Evolutionary conservation across 2,329 filamentous ascomycete species (phyloP), one percentile per base, ranked within the genome.

Genomic region (Karstenula rhodostoma): DNA sequence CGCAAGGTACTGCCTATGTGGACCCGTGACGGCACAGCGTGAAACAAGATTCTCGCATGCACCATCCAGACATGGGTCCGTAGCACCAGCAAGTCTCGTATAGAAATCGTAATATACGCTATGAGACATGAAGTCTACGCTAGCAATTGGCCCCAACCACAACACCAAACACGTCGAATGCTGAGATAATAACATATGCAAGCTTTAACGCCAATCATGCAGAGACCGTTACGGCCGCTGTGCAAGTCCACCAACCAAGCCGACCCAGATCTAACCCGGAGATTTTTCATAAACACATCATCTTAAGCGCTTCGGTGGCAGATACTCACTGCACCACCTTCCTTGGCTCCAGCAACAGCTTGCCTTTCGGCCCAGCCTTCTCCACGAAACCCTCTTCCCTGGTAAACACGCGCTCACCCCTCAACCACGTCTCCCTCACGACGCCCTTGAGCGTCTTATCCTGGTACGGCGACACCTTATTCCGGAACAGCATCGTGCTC

Each of bases 401-500:
- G 63, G 86, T 85, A 76, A 90, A 96, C n/a, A 97, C 85, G 75
- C 86, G 89, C 65, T 81, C 82, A 0, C 94, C 94, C 7, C 93
- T 84, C 63, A 97, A 73, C 91, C 92, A 97, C 8, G 94, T 97
- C 84, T 96, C 92, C 60, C 81, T 83, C 12, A 97, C 93, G 60
- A 93, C 86, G 1, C 94, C 94, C 49, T 84, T 86, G 70, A 97
- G 89, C 33, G 82, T 84, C 77, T 90, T 90, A 22, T 92, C 92
- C 76, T 97, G 90, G 84, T 96, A 97, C 0, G 94, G 93, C 58
- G 90, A 93, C 82, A 93, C 94, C 73, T 93, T 92, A 79, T 97
- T 97, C 78, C 93, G 89, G 86, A 96, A 99, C 67, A 95, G 86
- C 93, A 99, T 96, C 52, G 93, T 92, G 62, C 86, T 88, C n/a